A percentile compares a stretch with the other conserved stretches of the same genome.
Conservation (phyloP, 2,329 filamentous ascomycete genomes). For the Diaporthe vexans region DNA sequence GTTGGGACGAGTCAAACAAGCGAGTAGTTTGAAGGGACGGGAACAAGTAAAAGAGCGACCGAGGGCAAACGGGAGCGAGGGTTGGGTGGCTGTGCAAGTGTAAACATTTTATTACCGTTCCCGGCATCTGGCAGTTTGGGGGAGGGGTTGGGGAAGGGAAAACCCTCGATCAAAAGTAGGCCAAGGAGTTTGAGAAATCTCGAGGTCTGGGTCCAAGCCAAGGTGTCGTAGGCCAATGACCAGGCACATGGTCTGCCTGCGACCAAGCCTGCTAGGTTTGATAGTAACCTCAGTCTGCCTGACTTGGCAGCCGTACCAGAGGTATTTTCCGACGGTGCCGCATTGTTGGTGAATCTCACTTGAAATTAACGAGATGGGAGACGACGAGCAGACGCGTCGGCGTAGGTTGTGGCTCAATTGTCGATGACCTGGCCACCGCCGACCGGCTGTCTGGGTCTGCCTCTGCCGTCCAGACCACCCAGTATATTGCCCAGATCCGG, state of each 20-base stretch:
- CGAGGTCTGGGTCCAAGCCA: constrained; percentile 18
- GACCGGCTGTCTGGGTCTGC: neutral
- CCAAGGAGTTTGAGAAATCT: constrained; percentile 32
- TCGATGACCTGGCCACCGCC: neutral
- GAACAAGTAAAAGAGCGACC: neutral
- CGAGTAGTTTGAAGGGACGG: constrained; percentile 24
- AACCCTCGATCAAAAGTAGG: constrained; percentile 8
- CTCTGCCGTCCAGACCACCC: neutral
- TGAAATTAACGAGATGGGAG: constrained; percentile 23
- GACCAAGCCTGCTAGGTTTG: constrained; percentile 15
- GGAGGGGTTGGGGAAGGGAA: constrained; percentile 11
- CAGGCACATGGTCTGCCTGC: constrained; percentile 3
- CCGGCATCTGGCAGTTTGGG: constrained; percentile 14
- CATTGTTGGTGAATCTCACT: constrained; percentile 18
- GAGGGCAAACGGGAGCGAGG: neutral
- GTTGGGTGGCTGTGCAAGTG: constrained; percentile 26
- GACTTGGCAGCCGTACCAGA: constrained; percentile 11
- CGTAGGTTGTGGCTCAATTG: constrained; percentile 17
- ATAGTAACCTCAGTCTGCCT: constrained; percentile 13
- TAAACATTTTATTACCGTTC: constrained; percentile 8
- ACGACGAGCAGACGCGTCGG: constrained; percentile 5
- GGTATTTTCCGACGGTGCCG: constrained; percentile 6
- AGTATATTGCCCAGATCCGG: constrained; percentile 11
- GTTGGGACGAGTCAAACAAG: constrained; percentile 26
- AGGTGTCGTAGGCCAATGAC: constrained; percentile 10